These are phyloP conservation scores for Eutreptiella sp. DNA, from an alignment of 208 protist species.

Conservation along the genomic window DNA sequence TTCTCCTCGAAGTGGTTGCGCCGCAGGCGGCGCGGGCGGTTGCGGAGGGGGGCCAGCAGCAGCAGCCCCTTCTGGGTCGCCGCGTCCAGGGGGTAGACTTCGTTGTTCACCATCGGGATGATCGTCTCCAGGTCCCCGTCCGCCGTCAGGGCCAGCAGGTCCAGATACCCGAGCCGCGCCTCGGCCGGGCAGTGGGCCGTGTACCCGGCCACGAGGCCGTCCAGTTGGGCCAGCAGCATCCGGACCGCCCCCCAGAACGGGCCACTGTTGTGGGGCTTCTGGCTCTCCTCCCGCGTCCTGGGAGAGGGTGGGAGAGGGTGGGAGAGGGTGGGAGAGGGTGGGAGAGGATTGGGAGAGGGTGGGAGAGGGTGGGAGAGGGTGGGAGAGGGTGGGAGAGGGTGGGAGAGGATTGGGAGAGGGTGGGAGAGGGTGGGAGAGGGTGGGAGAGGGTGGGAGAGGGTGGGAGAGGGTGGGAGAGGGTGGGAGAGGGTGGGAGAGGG, in stretches of 20 bases:
- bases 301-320: no score
- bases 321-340: no score
- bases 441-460: no score
- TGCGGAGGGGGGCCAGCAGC: not conserved
- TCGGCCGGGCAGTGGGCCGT: constrained; percentile 2
- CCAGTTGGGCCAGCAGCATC: constrained; percentile 27
- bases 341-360: no score
- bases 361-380: no score
- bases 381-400: no score
- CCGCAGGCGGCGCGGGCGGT: not conserved
- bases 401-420: no score
- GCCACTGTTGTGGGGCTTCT: not conserved
- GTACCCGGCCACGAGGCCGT: constrained; percentile 42
- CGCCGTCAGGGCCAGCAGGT: constrained; percentile 40
- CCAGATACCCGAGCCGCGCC: not conserved
- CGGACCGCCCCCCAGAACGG: constrained; percentile 26
- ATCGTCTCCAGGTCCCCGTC: constrained; percentile 36
- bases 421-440: no score
- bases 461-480: no score
- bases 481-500: no score
- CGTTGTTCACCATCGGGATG: constrained; percentile 2
- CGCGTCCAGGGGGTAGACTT: not conserved
- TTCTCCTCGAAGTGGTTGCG: constrained; percentile 29
- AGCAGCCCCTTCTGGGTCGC: not conserved
- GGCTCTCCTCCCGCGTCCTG: no score